Evolutionary conservation across 768 basidiomycete genomes (phyloP).

Genomic region (Termitomyces sp.): DNA sequence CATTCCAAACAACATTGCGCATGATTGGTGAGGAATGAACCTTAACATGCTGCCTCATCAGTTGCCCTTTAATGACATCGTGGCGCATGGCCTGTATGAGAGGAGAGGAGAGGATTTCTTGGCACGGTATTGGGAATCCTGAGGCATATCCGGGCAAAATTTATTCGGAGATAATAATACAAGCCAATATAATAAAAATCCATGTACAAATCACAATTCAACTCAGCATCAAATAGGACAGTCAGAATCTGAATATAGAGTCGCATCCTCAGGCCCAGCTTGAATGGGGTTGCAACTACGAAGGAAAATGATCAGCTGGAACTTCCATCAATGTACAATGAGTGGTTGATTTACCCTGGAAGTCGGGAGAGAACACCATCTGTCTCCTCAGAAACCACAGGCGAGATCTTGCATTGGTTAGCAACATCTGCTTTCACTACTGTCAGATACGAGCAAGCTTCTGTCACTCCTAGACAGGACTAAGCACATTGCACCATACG

Average conservation of each 20-base stretch:
- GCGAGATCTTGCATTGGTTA: constrained; percentile 25
- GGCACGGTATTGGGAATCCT: too few species aligned
- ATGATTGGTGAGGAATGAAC: neutral
- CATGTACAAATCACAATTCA: neutral
- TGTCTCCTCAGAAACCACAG: constrained; percentile 25
- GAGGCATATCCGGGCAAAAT: neutral
- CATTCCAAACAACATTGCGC: too few species aligned
- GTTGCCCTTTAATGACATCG: neutral
- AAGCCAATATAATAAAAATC: too few species aligned
- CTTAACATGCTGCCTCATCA: neutral
- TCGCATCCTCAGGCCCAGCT: constrained; percentile 32
- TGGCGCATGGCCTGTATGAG: neutral
- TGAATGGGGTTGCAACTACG: constrained; percentile 35
- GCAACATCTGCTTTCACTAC: constrained; percentile 22
- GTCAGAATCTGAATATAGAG: constrained; percentile 23
- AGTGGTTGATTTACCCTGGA: constrained; percentile 22
- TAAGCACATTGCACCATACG: neutral
- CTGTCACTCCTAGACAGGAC: constrained; percentile 23
- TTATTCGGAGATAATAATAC: neutral
- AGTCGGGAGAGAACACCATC: constrained; percentile 19
- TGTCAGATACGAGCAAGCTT: constrained; percentile 35
- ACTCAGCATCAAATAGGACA: constrained; percentile 16
- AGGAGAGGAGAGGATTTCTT: neutral
- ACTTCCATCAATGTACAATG: neutral
- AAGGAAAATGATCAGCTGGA: neutral